Evolutionary conservation across 306 rosid genomes (phyloP).

Genomic region (Begonia fuchsioides): DNA sequence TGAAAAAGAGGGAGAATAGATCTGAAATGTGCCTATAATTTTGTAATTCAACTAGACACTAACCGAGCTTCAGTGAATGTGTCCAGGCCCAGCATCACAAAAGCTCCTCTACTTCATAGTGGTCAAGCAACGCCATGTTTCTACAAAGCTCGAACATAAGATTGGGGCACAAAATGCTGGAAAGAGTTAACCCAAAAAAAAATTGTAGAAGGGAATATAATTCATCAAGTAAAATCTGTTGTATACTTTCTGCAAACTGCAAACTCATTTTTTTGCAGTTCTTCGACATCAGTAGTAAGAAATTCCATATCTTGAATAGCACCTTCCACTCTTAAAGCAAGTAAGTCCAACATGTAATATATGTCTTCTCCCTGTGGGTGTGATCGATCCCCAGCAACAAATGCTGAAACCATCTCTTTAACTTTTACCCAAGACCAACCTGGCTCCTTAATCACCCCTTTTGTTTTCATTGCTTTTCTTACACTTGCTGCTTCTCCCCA

Average conservation of each 20-base stretch:
- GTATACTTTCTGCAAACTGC: not conserved
- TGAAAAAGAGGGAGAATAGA: not conserved
- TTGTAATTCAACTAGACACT: slow-evolving; percentile 3
- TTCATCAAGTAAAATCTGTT: too few relatives aligned
- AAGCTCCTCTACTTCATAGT: slow-evolving; percentile 72
- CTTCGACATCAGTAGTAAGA: slow-evolving; percentile 21
- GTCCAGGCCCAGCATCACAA: slow-evolving; percentile 17
- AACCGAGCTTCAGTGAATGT: slow-evolving; percentile 79
- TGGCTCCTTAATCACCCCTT: slow-evolving; percentile 65
- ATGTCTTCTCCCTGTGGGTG: slow-evolving; percentile 43
- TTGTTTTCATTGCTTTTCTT: slow-evolving; percentile 58
- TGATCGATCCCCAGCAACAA: slow-evolving; percentile 51
- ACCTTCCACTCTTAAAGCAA: slow-evolving; percentile 23
- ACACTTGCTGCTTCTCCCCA: slow-evolving; percentile 56
- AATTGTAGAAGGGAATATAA: too few relatives aligned
- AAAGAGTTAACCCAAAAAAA: too few relatives aligned
- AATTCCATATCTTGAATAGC: slow-evolving; percentile 17
- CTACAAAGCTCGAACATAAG: slow-evolving; percentile 44
- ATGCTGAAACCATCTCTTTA: slow-evolving; percentile 30
- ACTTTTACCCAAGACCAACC: slow-evolving; percentile 80
- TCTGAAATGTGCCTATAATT: not conserved
- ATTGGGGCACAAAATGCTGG: too few relatives aligned
- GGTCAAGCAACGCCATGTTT: slow-evolving; percentile 54
- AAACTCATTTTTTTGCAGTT: slow-evolving; percentile 9
- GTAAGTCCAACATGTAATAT: slow-evolving; percentile 30